phyloP scores from a whole-genome alignment of 2,329 filamentous ascomycete species.

The Scolecobasidium constrictum region DNA sequence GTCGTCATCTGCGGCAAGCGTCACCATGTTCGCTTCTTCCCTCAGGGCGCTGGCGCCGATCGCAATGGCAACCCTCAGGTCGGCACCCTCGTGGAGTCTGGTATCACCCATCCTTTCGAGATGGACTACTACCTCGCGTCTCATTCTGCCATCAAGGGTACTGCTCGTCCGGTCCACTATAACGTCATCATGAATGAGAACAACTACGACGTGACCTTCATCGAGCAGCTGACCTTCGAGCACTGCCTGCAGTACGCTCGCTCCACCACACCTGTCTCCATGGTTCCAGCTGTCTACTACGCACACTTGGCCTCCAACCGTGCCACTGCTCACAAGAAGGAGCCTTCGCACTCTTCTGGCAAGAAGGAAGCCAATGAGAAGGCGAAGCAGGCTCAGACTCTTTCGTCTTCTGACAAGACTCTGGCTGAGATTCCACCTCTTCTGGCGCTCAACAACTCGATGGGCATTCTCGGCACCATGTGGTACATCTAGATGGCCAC shows the following conservation, averaged over 20 bases:
- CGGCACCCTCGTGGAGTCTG: slow-evolving; percentile 76
- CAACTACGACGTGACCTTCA: slow-evolving; percentile 50
- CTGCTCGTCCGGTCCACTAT: slow-evolving; percentile 85
- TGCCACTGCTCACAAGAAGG: slow-evolving; percentile 62
- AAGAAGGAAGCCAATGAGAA: slow-evolving; percentile 13
- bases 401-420: slow-evolving; percentile 18
- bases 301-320: slow-evolving; percentile 81
- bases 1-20: slow-evolving; percentile 87
- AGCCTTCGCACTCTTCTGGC: slow-evolving; percentile 13
- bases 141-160: slow-evolving; percentile 82
- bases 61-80: slow-evolving; percentile 72
- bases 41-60: slow-evolving; percentile 49
- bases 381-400: slow-evolving; percentile 11
- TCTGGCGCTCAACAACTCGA: slow-evolving; percentile 27
- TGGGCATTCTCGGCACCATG: slow-evolving; percentile 32
- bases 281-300: slow-evolving; percentile 88
- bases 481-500: slow-evolving; percentile 34
- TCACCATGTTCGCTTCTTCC: slow-evolving; percentile 90
- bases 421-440: slow-evolving; percentile 26
- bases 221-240: slow-evolving; percentile 87
- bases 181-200: slow-evolving; percentile 80
- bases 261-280: slow-evolving; percentile 83
- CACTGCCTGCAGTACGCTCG: slow-evolving; percentile 90
- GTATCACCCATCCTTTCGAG: slow-evolving; percentile 83
- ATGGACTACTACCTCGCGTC: slow-evolving; percentile 74